Evolutionary conservation across 345 rosid species (phyloP).

Genomic region (Pugionium cornutum): DNA sequence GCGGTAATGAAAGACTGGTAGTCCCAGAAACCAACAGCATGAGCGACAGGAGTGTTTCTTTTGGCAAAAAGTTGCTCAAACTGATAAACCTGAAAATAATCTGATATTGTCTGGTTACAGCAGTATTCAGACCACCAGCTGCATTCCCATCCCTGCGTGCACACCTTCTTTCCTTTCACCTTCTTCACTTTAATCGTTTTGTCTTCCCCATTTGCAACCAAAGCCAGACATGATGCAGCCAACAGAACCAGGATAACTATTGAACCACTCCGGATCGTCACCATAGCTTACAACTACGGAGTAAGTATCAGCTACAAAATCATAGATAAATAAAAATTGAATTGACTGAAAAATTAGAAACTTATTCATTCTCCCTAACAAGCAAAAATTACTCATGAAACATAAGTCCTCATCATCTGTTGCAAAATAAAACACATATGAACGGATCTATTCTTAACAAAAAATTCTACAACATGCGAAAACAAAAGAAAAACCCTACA

Average conservation of each 20-base stretch:
- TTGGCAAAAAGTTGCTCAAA: conserved; percentile 85
- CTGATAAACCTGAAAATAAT: conserved; percentile 71
- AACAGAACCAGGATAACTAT: conserved; percentile 31
- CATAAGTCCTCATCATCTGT: no score
- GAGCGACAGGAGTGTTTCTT: conserved; percentile 79
- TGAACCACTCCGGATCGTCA: conserved; percentile 19
- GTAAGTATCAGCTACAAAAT: conserved; percentile 19
- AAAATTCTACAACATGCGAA: not conserved
- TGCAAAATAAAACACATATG: not conserved
- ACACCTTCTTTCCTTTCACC: conserved; percentile 65
- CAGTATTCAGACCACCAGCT: conserved; percentile 57
- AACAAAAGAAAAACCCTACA: no score
- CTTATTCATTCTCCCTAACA: not conserved
- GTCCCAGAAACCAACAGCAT: conserved; percentile 94
- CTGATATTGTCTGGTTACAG: conserved; percentile 83
- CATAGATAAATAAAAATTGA: not conserved
- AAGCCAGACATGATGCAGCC: conserved; percentile 30
- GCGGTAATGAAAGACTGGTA: conserved; percentile 81
- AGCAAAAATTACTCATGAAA: no score
- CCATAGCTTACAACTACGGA: conserved; percentile 38
- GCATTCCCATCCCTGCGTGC: conserved; percentile 87
- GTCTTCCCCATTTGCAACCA: conserved; percentile 47
- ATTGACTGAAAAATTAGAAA: not conserved
- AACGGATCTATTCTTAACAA: not conserved
- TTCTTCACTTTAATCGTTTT: conserved; percentile 59